These are phyloP conservation scores for Rhododendron molle DNA, from an alignment of 148 eudicot genomes.

Conservation along the genomic window DNA sequence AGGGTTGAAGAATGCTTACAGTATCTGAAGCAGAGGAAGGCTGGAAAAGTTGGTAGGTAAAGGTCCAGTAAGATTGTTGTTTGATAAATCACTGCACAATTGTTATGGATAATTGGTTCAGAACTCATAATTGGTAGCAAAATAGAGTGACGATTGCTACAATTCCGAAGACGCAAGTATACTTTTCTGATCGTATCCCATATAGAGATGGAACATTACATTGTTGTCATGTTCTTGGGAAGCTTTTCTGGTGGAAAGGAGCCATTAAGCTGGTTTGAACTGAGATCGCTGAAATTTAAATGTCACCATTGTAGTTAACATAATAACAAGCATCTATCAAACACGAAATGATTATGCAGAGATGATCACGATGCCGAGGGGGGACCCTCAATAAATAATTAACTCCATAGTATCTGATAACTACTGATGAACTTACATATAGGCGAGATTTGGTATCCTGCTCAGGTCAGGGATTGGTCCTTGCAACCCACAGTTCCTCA, in stretches of 20 bases:
- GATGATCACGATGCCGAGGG: neutral
- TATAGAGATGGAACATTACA: slow-evolving; percentile 28
- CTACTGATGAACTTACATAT: slow-evolving; percentile 49
- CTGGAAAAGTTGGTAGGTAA: slow-evolving; percentile 49
- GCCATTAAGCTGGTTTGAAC: slow-evolving; percentile 63
- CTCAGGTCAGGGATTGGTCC: slow-evolving; percentile 70
- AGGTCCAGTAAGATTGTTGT: slow-evolving; percentile 50
- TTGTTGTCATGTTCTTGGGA: slow-evolving; percentile 51
- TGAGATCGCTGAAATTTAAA: slow-evolving; percentile 56
- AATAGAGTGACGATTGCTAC: neutral
- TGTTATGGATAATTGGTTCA: slow-evolving; percentile 2
- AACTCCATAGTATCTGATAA: neutral
- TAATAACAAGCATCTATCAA: neutral
- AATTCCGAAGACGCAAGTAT: neutral
- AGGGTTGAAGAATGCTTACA: neutral
- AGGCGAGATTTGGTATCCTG: slow-evolving; percentile 47
- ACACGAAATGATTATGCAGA: neutral
- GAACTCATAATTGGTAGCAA: neutral
- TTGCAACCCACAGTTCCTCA: slow-evolving; percentile 72
- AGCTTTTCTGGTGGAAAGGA: slow-evolving; percentile 48
- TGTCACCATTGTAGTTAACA: neutral
- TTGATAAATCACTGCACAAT: slow-evolving; percentile 55
- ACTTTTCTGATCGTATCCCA: neutral
- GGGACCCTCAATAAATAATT: neutral
- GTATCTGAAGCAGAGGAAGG: slow-evolving; percentile 52